Conservation (phyloP, 2,329 filamentous ascomycete genomes). For the Neofusicoccum sp. region DNA sequence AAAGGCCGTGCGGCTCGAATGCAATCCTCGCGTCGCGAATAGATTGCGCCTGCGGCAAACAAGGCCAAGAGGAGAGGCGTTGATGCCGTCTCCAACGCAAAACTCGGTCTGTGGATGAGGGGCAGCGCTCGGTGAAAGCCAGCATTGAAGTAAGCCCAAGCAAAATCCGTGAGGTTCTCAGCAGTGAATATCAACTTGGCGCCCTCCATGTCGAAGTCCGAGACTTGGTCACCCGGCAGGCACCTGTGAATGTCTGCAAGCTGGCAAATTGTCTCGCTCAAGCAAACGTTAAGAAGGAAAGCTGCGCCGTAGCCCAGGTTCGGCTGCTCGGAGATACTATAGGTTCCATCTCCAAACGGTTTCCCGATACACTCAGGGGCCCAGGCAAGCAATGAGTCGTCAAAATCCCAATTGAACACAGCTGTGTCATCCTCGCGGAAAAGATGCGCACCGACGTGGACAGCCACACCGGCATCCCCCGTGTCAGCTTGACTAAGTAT, state of each 20-base stretch:
- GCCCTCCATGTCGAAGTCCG: background rate
- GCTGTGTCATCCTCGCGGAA: background rate
- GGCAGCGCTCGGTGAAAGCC: too few species aligned
- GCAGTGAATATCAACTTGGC: background rate
- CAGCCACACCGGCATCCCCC: background rate
- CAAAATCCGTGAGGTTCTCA: too few species aligned
- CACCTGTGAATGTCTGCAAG: background rate
- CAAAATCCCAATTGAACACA: background rate
- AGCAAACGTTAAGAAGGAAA: background rate
- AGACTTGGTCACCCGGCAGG: background rate
- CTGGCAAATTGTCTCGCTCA: background rate
- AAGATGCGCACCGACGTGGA: background rate
- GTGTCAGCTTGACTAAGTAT: background rate
- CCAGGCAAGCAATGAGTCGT: background rate
- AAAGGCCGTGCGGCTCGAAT: background rate
- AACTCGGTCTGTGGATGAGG: too few species aligned
- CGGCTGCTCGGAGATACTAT: background rate
- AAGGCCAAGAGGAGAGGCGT: too few species aligned
- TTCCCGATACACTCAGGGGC: background rate
- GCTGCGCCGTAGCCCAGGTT: background rate
- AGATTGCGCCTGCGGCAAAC: too few species aligned
- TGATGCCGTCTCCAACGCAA: too few species aligned
- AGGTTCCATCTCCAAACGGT: background rate
- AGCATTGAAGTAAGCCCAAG: too few species aligned
- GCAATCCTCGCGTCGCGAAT: too few species aligned